Percentiles rank a stretch among this genome's conserved stretches.
Conservation (phyloP, 371 early-diverging fungal genomes). For the Haplosporangium sp. region DNA sequence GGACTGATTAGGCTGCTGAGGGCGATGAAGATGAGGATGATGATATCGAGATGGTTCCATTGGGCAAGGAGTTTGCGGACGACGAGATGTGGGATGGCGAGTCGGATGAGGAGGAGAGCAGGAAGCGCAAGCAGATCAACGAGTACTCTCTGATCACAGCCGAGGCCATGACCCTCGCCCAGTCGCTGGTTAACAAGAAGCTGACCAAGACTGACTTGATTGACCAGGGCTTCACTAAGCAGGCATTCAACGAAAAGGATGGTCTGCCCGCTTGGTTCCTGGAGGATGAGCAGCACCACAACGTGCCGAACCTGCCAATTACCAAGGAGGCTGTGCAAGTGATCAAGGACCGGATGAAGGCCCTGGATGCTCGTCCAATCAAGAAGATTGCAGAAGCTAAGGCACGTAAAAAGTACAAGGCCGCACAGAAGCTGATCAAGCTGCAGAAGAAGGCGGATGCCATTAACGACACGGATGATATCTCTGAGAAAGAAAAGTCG, state of each 20-base stretch:
- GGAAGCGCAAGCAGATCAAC: slow-evolving; percentile 67
- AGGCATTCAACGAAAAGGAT: slow-evolving; percentile 87
- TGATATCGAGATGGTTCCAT: slow-evolving; percentile 72
- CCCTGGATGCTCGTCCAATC: slow-evolving; percentile 95
- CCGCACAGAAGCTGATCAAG: slow-evolving; percentile 78
- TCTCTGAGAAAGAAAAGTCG: slow-evolving; percentile 91
- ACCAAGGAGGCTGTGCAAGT: slow-evolving; percentile 95
- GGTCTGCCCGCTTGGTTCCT: slow-evolving; percentile 94
- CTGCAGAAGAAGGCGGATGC: slow-evolving; percentile 90
- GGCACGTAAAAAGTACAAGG: slow-evolving; percentile 91
- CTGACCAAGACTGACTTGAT: slow-evolving; percentile 81
- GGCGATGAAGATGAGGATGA: slow-evolving; percentile 61
- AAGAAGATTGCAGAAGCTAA: slow-evolving; percentile 99
- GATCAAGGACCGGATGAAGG: slow-evolving; percentile 82
- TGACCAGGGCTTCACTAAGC: slow-evolving; percentile 91
- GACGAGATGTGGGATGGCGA: slow-evolving; percentile 75
- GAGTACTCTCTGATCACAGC: slow-evolving; percentile 74
- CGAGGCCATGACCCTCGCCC: slow-evolving; percentile 91
- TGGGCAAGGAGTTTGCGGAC: slow-evolving; percentile 67
- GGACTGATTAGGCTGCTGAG: slow-evolving; percentile 22
- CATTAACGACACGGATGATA: slow-evolving; percentile 88
- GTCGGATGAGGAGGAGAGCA: slow-evolving; percentile 76
- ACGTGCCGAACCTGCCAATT: slow-evolving; percentile 88
- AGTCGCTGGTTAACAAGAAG: slow-evolving; percentile 83
- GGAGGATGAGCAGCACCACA: slow-evolving; percentile 91